Base-by-base conservation (phyloP, 345 rosid species). In the Salix brachista region DNA sequence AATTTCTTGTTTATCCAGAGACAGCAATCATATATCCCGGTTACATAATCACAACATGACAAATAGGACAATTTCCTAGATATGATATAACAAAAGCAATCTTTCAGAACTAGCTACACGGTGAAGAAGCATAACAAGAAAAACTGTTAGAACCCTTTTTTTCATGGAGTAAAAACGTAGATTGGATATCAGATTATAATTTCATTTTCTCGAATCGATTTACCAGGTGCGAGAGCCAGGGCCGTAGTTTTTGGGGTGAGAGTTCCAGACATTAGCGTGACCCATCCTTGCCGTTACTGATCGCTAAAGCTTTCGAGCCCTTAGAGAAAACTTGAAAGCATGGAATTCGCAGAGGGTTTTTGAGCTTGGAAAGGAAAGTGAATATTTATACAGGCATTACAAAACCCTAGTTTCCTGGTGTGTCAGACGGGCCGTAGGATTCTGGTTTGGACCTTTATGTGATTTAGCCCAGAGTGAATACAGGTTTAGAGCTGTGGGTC, bases 211-310 rank as follows among this genome's bases (percentile, higher is more conserved):
- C 58, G 5, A 9, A 42, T 54, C 3, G 25, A 23, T 48, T 28
- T 73, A 85, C 90, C 90, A 88, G n/a, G 88, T 67, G 21, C 90
- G 87, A 72, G 90, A 88, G 23, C 90, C 88, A 25, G 90, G 88
- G 7, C 90, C 90, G 80, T 84, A 85, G 67, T 56, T 85, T 75
- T 88, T 88, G n/a, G 90, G 90, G 81, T 88, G 90, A 58, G 87
- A 79, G 72, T 84, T 88, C 90, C 88, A 88, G n/a, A 88, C 80
- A 80, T 88, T 88, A 28, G 87, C 52, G 84, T 88, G 90, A 70
- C 90, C 90, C 88, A 88, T 87, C 64, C 64, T 23, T 58, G 23
- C 26, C n/a, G 12, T 1, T 10, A 8, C 28, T 4, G 28, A 23
- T 58, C 28, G 28, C 25, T 58, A n/a, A 9, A 10, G 12, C 13